Evolutionary conservation across 2,329 filamentous ascomycete genomes (phyloP), one percentile per base, ranked within the genome.

Genomic region (Trichoderma sp.): DNA sequence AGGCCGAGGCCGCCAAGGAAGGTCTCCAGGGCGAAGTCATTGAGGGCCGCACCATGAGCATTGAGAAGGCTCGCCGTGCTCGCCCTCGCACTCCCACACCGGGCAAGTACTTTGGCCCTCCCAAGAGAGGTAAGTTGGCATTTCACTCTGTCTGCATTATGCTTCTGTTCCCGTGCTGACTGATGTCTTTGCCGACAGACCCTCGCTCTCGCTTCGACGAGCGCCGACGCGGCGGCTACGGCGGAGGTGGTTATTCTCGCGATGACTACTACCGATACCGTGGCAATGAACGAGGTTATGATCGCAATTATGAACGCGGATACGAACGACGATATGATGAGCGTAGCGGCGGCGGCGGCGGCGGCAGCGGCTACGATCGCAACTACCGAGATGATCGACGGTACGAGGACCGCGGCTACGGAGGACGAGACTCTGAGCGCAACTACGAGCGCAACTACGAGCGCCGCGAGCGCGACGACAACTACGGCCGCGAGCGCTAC

Each of bases 51-150:
- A 97, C 94, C 70, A 83, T 99, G 76, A 97, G 94, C 86, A 98
- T 99, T 73, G 95, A 99, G 86, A 99, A 98, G 87, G 95, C 95
- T 76, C 93, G 95, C 76, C 93, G 95, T 80, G 92, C 92, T 78
- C 92, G 93, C 73, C 95, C 95, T 75, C 92, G 95, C 77, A 98
- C 94, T 68, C 95, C 95, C 39, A 99, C 95, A 67, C 95, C 95
- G 58, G 95, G 95, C 83, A 98, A 98, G 84, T 99, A 99, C 87
- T 98, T 97, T 78, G 95, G 95, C 63, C 95, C 95, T 70, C 95
- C 95, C 71, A 99, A 99, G 89, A 88, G 95, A 85, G 94, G 94
- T 95, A 84, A 84, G 91, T 83, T 39, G 50, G 27, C 12, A 34
- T 13, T 67, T 71, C 70, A 19, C 42, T 73, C 70, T 69, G 72